phyloP scores from a whole-genome alignment of 495 filamentous ascomycete species.

The Penicillium goetzii region DNA sequence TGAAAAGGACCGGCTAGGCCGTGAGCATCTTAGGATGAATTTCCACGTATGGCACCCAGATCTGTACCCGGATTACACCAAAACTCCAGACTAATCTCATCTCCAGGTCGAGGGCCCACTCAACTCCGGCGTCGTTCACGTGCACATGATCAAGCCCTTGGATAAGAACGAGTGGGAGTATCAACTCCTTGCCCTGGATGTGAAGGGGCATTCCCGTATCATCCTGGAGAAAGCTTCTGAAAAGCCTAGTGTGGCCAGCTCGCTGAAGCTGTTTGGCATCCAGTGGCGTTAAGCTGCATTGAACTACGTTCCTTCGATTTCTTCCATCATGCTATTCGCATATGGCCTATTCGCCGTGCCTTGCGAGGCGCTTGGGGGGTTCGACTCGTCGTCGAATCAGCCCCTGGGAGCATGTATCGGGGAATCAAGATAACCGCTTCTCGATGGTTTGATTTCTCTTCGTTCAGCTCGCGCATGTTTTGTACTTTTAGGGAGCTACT shows the following conservation, averaged over 20 bases:
- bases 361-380: not conserved
- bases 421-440: not conserved
- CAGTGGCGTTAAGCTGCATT: conserved; percentile 50
- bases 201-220: conserved; percentile 59
- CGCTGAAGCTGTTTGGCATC: conserved; percentile 55
- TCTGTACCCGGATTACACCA: not conserved
- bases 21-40: conserved; percentile 82
- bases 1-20: conserved; percentile 71
- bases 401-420: not conserved
- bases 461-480: not conserved
- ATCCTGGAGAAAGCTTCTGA: conserved; percentile 52
- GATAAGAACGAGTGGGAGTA: conserved; percentile 74
- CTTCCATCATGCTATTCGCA: not conserved
- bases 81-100: conserved; percentile 14
- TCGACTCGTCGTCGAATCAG: not conserved
- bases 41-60: conserved; percentile 68
- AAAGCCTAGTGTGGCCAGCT: conserved; percentile 41
- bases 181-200: conserved; percentile 78
- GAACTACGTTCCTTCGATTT: not conserved
- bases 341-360: not conserved
- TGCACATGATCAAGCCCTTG: conserved; percentile 74
- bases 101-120: conserved; percentile 78
- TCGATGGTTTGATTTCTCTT: not conserved
- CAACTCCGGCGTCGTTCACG: conserved; percentile 70
- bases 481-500: conserved; percentile 1